Evolutionary conservation across 495 filamentous ascomycete species (phyloP).

Genomic region (Collariella sp.): DNA sequence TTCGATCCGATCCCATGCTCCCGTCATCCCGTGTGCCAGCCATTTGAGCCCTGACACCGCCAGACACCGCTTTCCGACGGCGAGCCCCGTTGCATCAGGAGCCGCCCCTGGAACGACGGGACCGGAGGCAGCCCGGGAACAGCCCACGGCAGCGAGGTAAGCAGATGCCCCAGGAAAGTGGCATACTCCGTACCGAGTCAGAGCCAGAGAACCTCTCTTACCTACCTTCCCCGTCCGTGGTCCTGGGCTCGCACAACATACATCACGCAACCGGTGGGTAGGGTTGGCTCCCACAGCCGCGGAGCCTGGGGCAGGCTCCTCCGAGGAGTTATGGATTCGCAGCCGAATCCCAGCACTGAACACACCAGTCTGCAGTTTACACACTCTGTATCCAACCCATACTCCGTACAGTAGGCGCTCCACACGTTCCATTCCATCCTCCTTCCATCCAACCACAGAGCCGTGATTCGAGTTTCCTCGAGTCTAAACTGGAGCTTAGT

Average conservation of each 20-base stretch:
- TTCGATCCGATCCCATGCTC: slow-evolving; percentile 3
- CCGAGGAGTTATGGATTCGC: slow-evolving; percentile 3
- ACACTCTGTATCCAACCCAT: not conserved
- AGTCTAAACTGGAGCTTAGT: not conserved
- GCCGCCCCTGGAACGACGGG: too few species aligned
- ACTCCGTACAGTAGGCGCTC: not conserved
- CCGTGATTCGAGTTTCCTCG: not conserved
- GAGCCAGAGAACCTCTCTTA: too few species aligned
- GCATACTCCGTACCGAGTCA: too few species aligned
- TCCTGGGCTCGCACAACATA: slow-evolving; percentile 4
- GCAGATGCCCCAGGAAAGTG: too few species aligned
- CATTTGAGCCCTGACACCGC: not conserved
- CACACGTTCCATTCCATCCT: not conserved
- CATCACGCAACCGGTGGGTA: not conserved
- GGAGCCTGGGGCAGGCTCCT: slow-evolving; percentile 12
- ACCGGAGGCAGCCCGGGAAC: too few species aligned
- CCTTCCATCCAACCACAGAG: slow-evolving; percentile 1
- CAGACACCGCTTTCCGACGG: not conserved
- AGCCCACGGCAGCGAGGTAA: too few species aligned
- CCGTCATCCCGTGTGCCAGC: not conserved
- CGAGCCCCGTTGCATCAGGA: not conserved
- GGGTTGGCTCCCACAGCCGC: slow-evolving; percentile 11
- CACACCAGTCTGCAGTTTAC: not conserved
- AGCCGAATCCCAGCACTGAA: not conserved
- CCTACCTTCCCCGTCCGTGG: not conserved